Conservation (phyloP, 2,329 filamentous ascomycete genomes). For the Tolypocladium sp. region DNA sequence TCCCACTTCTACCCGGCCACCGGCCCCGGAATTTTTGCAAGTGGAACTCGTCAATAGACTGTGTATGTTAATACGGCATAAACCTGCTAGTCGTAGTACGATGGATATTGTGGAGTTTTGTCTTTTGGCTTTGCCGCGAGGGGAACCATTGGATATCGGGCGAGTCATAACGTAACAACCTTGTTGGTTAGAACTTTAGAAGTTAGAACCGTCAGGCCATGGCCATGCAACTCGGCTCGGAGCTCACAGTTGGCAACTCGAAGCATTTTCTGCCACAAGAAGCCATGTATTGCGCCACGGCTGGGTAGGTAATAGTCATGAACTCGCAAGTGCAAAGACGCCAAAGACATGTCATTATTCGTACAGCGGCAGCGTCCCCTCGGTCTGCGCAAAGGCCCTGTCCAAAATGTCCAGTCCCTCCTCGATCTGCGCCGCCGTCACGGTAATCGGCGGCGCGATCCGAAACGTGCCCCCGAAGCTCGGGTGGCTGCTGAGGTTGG, state of each 20-base stretch:
- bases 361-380: slow-evolving; percentile 20
- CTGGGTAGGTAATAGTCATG: background rate
- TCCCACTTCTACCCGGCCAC: background rate
- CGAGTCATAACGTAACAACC: background rate
- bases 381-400: slow-evolving; percentile 35
- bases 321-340: background rate
- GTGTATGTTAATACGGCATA: background rate
- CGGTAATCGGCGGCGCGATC: slow-evolving; percentile 51
- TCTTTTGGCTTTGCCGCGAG: background rate
- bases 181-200: background rate
- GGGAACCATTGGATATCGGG: background rate
- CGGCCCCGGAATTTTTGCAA: background rate
- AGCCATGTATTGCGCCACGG: background rate
- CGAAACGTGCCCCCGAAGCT: slow-evolving; percentile 49
- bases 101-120: background rate
- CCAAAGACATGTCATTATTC: background rate
- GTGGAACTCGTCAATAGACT: background rate
- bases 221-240: background rate
- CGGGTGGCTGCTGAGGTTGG: slow-evolving; percentile 44
- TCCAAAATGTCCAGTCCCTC: slow-evolving; percentile 47
- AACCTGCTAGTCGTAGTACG: background rate
- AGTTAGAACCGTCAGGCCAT: background rate
- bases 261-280: background rate
- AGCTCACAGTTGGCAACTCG: background rate
- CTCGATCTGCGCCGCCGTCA: slow-evolving; percentile 38